Conservation (phyloP, 495 filamentous ascomycete species). For the Lentithecium fluviatile region DNA sequence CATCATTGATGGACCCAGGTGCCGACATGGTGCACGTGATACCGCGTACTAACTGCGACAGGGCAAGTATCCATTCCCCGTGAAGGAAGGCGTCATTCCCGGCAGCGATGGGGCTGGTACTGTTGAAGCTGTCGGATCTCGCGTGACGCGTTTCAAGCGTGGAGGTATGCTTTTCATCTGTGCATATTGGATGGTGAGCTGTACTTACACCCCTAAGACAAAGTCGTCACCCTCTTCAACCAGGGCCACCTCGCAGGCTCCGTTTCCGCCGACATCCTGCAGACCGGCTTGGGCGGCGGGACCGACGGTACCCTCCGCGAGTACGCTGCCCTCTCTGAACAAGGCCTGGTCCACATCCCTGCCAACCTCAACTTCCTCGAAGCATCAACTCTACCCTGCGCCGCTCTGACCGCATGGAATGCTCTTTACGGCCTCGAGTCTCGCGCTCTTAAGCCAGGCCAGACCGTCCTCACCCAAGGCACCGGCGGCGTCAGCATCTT, state of each 20-base stretch:
- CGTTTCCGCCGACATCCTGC: slow-evolving; percentile 45
- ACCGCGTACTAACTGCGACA: slow-evolving; percentile 32
- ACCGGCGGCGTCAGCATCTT: slow-evolving; percentile 82
- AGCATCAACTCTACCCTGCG: slow-evolving; percentile 67
- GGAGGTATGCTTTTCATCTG: slow-evolving; percentile 43
- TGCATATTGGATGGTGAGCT: neutral
- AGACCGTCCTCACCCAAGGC: slow-evolving; percentile 74
- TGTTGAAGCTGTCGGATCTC: slow-evolving; percentile 65
- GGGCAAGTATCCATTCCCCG: slow-evolving; percentile 68
- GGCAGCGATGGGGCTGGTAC: slow-evolving; percentile 78
- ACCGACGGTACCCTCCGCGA: slow-evolving; percentile 70
- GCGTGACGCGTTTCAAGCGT: slow-evolving; percentile 64
- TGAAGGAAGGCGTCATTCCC: slow-evolving; percentile 59
- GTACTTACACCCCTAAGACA: slow-evolving; percentile 45
- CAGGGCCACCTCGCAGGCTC: slow-evolving; percentile 67
- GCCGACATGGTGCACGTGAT: neutral
- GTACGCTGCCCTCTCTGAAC: slow-evolving; percentile 69
- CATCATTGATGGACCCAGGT: no score
- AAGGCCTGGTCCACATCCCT: slow-evolving; percentile 66
- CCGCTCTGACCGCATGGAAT: slow-evolving; percentile 80
- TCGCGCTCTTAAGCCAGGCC: slow-evolving; percentile 62
- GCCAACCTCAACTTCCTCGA: slow-evolving; percentile 61
- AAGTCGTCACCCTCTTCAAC: slow-evolving; percentile 76
- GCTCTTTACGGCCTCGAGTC: slow-evolving; percentile 66
- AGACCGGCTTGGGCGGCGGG: slow-evolving; percentile 66